phyloP scores from a whole-genome alignment of 805 yeast species.

The Hermanozyma aechmeae region DNA sequence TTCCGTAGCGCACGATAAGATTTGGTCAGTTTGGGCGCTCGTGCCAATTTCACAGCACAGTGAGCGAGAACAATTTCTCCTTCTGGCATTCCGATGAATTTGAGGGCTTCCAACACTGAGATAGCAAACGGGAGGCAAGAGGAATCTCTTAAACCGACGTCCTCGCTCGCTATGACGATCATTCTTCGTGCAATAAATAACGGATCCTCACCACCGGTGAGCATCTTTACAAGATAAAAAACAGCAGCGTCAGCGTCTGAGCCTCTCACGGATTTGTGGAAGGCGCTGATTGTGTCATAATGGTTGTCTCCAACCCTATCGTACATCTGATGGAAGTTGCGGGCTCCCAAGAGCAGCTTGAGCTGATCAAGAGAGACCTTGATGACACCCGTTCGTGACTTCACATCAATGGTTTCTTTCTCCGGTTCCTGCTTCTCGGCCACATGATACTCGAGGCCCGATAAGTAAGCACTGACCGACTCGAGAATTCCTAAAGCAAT shows the following conservation, averaged over 20 bases:
- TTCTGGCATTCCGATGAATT: conserved; percentile 91
- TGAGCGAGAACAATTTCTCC: conserved; percentile 85
- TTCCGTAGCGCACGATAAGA: conserved; percentile 72
- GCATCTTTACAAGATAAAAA: conserved; percentile 80
- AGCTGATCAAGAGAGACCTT: conserved; percentile 31
- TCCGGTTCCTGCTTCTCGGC: conserved; percentile 6
- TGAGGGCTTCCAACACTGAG: conserved; percentile 77
- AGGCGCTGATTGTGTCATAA: conserved; percentile 91
- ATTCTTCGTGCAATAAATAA: conserved; percentile 80
- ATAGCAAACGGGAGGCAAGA: conserved; percentile 78
- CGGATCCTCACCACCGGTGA: conserved; percentile 91
- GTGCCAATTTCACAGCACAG: conserved; percentile 83
- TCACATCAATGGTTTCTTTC: conserved; percentile 5
- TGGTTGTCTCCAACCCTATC: conserved; percentile 88
- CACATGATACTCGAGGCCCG: conserved; percentile 17
- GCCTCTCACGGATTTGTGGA: conserved; percentile 90
- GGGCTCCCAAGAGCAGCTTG: conserved; percentile 33
- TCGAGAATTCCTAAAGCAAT: conserved; percentile 76
- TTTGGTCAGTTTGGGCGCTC: conserved; percentile 78
- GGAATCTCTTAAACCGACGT: conserved; percentile 80
- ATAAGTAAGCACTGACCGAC: conserved; percentile 49
- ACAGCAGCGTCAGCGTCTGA: conserved; percentile 83
- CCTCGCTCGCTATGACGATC: conserved; percentile 94
- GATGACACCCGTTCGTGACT: conserved; percentile 18
- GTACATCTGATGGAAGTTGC: conserved; percentile 47